A percentile compares a stretch with the other conserved stretches of the same genome.
Evolutionary conservation across 345 rosid genomes (phyloP).

Genomic region (Euphorbia peplus): DNA sequence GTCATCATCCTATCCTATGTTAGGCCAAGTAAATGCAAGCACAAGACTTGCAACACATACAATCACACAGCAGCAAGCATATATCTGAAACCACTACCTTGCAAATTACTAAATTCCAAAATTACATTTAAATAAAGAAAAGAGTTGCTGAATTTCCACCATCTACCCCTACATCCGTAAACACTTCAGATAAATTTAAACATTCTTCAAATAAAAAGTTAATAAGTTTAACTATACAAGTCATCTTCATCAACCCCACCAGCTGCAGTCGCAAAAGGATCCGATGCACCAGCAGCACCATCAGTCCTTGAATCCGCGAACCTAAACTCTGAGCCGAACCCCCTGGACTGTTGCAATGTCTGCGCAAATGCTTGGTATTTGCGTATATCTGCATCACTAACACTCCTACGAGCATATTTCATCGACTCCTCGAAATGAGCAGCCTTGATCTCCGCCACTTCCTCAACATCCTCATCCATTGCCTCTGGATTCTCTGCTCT

Average conservation of each 20-base stretch:
- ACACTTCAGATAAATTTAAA: not conserved
- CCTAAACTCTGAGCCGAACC: slow-evolving; percentile 43
- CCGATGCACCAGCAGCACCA: slow-evolving; percentile 18
- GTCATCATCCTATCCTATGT: too few species aligned
- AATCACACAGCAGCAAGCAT: too few species aligned
- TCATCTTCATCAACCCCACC: slow-evolving; percentile 40
- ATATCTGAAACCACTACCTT: not conserved
- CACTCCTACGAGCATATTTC: slow-evolving; percentile 51
- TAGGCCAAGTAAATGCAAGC: too few species aligned
- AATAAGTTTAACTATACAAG: slow-evolving; percentile 35
- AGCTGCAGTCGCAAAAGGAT: slow-evolving; percentile 39
- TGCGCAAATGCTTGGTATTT: slow-evolving; percentile 45
- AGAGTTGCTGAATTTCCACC: not conserved
- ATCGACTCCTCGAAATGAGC: slow-evolving; percentile 52
- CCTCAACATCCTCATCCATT: slow-evolving; percentile 64
- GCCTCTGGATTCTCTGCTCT: slow-evolving; percentile 37
- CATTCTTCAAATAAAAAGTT: too few species aligned
- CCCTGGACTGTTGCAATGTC: slow-evolving; percentile 48
- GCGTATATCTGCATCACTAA: slow-evolving; percentile 45
- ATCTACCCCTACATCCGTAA: not conserved
- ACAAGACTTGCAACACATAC: too few species aligned
- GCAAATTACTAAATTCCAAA: slow-evolving; percentile 3
- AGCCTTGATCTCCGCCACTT: slow-evolving; percentile 46
- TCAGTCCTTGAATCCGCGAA: slow-evolving; percentile 25
- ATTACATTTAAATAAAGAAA: not conserved